phyloP scores from a whole-genome alignment of 1,139 yeast genomes.

The Candida dubliniensis region DNA sequence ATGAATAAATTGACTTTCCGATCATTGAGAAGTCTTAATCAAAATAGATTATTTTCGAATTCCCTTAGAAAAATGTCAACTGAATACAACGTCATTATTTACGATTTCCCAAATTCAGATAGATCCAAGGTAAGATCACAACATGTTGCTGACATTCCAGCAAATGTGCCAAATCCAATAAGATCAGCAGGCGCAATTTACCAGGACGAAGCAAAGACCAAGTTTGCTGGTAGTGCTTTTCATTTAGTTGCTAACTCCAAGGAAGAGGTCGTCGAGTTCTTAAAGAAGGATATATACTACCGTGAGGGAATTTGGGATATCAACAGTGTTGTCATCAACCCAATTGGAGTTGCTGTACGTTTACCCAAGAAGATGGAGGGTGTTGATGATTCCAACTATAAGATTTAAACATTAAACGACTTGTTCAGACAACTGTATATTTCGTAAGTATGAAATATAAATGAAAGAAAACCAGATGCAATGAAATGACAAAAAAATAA shows the following conservation, averaged over 20 bases:
- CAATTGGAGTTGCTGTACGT: constrained; percentile 43
- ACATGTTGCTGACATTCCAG: constrained; percentile 59
- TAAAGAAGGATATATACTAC: constrained; percentile 64
- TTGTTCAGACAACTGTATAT: background rate
- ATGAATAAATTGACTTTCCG: constrained; percentile 2
- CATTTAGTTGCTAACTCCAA: constrained; percentile 62
- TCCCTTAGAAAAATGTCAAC: constrained; percentile 19
- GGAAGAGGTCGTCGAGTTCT: constrained; percentile 62
- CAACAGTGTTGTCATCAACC: constrained; percentile 59
- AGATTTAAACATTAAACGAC: constrained; percentile 13
- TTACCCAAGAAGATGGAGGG: constrained; percentile 28
- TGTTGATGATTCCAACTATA: constrained; percentile 21
- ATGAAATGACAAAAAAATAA: no score
- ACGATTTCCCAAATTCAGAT: constrained; percentile 66
- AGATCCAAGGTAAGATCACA: constrained; percentile 54
- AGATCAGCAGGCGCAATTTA: constrained; percentile 67
- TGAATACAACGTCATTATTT: constrained; percentile 72
- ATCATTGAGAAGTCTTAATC: background rate
- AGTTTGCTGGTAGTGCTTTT: constrained; percentile 71
- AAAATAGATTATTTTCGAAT: constrained; percentile 7
- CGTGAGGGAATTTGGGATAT: constrained; percentile 76
- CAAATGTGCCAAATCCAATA: constrained; percentile 52
- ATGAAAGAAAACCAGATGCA: no score
- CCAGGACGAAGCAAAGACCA: constrained; percentile 48
- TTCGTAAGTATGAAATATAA: background rate